A percentile compares a stretch with the other conserved stretches of the same genome.
Conservation (phyloP, 805 yeast species). For the Yueomyces sp. region DNA sequence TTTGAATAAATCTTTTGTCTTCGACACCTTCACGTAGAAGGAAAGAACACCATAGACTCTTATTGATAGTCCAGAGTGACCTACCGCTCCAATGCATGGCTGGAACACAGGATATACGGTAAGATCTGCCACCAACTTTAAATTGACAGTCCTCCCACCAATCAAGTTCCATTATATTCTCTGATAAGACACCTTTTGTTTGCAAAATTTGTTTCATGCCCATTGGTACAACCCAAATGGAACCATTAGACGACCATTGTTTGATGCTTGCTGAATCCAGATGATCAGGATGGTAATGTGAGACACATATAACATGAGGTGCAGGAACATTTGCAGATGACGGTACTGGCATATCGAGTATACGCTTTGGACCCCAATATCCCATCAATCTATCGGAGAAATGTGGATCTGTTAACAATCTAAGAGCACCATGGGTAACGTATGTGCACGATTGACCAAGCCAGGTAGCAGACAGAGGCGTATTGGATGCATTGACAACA, state of each 20-base stretch:
- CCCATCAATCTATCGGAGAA: constrained; percentile 51
- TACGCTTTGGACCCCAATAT: constrained; percentile 68
- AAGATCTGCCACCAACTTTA: constrained; percentile 31
- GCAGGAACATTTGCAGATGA: constrained; percentile 45
- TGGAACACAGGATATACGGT: constrained; percentile 79
- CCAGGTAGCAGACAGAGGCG: constrained; percentile 43
- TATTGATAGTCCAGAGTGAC: constrained; percentile 63
- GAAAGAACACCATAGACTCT: constrained; percentile 82
- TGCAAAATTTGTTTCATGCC: constrained; percentile 56
- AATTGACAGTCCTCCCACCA: constrained; percentile 78
- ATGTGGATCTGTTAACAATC: constrained; percentile 76
- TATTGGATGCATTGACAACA: constrained; percentile 15
- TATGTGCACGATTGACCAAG: constrained; percentile 83
- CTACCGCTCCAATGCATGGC: constrained; percentile 98
- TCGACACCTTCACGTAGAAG: constrained; percentile 25
- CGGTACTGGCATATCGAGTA: constrained; percentile 61
- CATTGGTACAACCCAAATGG: constrained; percentile 78
- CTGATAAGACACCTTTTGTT: constrained; percentile 35
- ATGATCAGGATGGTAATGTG: constrained; percentile 95
- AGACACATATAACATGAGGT: constrained; percentile 64
- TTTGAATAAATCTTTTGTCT: neutral
- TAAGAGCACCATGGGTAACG: constrained; percentile 57
- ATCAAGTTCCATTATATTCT: constrained; percentile 59
- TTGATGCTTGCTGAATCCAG: constrained; percentile 51
- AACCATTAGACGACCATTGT: constrained; percentile 16